phyloP scores from a whole-genome alignment of 2,329 filamentous ascomycete species.

The Pseudomassariella vexata region DNA sequence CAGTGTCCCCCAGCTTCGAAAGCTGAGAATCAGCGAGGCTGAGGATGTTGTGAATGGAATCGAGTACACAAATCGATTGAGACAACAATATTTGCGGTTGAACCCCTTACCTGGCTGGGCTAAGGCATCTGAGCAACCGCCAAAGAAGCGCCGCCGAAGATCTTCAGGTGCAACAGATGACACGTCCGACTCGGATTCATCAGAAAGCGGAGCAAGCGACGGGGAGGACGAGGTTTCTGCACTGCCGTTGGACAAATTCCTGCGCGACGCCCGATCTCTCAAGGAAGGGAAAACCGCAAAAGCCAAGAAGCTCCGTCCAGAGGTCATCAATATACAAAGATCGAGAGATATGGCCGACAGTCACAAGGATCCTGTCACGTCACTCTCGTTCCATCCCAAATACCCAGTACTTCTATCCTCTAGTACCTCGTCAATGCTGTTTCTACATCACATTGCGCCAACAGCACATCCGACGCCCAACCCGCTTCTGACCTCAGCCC shows the following conservation, averaged over 20 bases:
- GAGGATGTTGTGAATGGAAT: slow-evolving; percentile 84
- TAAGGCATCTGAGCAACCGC: slow-evolving; percentile 41
- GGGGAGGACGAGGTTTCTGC: slow-evolving; percentile 52
- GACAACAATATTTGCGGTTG: slow-evolving; percentile 65
- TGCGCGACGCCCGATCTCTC: slow-evolving; percentile 69
- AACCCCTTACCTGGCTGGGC: slow-evolving; percentile 60
- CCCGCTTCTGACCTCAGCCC: slow-evolving; percentile 83
- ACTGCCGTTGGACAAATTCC: slow-evolving; percentile 71
- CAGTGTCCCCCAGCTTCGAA: slow-evolving; percentile 68
- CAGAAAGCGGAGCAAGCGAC: slow-evolving; percentile 15
- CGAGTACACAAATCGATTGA: slow-evolving; percentile 76
- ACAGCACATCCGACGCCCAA: slow-evolving; percentile 72
- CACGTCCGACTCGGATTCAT: slow-evolving; percentile 25
- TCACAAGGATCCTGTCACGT: slow-evolving; percentile 74
- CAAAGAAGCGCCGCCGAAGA: slow-evolving; percentile 42
- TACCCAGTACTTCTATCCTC: slow-evolving; percentile 87
- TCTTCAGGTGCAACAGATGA: slow-evolving; percentile 42
- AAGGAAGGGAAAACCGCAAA: slow-evolving; percentile 48
- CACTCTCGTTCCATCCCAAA: slow-evolving; percentile 82
- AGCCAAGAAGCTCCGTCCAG: slow-evolving; percentile 71
- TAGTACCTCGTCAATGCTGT: slow-evolving; percentile 77
- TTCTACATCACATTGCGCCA: slow-evolving; percentile 82
- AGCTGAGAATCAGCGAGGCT: slow-evolving; percentile 71
- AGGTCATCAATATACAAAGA: slow-evolving; percentile 85
- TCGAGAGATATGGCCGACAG: slow-evolving; percentile 77